phyloP scores from a whole-genome alignment of 176 grass and related monocot genomes.

The Hordeum vulgare region MorexV3_pseudomolecules_assembly NC_058520.1:542034226-542034725 shows the following conservation, averaged over 20 bases:
- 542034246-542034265: slow-evolving; percentile 73
- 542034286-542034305: slow-evolving; percentile 98
- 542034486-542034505: slow-evolving; percentile 25
- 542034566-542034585: slow-evolving; percentile 21
- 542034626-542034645: slow-evolving; percentile 28
- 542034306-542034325: slow-evolving; percentile 74
- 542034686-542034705: slow-evolving; percentile 72
- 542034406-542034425: slow-evolving; percentile 43
- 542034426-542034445: slow-evolving; percentile 44
- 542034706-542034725: slow-evolving; percentile 98
- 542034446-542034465: slow-evolving; percentile 43
- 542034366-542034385: slow-evolving; percentile 16
- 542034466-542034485: slow-evolving; percentile 3
- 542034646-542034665: slow-evolving; percentile 15
- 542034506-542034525: slow-evolving; percentile 29
- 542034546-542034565: slow-evolving; percentile 29
- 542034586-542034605: slow-evolving; percentile 17
- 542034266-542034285: slow-evolving; percentile 75
- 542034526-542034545: slow-evolving; percentile 34
- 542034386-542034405: slow-evolving; percentile 17
- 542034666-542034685: slow-evolving; percentile 9
- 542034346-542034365: slow-evolving; percentile 30
- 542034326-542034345: slow-evolving; percentile 39
- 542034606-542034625: slow-evolving; percentile 21
- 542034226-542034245: background rate